phyloP scores from a whole-genome alignment of 495 filamentous ascomycete species.

The Penicillium verhagenii region DNA sequence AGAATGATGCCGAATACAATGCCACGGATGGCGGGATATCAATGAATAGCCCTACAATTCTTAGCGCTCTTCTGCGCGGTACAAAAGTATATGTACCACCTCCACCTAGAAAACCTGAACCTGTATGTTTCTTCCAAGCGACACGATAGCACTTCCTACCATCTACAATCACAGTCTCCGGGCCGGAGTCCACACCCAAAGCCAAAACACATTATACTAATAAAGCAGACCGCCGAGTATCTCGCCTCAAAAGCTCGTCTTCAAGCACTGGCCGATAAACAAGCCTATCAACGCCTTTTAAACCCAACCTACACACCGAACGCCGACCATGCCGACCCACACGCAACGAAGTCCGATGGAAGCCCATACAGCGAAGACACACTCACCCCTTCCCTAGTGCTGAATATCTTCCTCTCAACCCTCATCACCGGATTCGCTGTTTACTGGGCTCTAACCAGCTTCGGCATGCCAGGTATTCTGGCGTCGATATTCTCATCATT shows the following conservation, averaged over 20 bases:
- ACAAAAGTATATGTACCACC: conserved; percentile 74
- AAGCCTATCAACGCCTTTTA: conserved; percentile 75
- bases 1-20: conserved; percentile 13
- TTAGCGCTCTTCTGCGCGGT: conserved; percentile 69
- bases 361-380: conserved; percentile 19
- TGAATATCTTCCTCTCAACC: conserved; percentile 49
- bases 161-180: no score
- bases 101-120: conserved; percentile 73
- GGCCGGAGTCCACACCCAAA: no score
- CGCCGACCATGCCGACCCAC: conserved; percentile 44
- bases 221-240: conserved; percentile 72
- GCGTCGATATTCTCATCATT: conserved; percentile 55
- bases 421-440: conserved; percentile 47
- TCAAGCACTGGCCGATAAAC: conserved; percentile 73
- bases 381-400: conserved; percentile 43
- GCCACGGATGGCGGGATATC: neutral
- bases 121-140: conserved; percentile 50
- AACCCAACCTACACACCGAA: conserved; percentile 37
- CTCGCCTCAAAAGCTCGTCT: conserved; percentile 85
- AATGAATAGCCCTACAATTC: conserved; percentile 25
- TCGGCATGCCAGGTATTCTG: conserved; percentile 47
- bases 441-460: conserved; percentile 52
- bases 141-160: no score
- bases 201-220: neutral
- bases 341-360: conserved; percentile 2